phyloP scores from a whole-genome alignment of 2,329 filamentous ascomycete species.

The Fusarium sp. region DNA sequence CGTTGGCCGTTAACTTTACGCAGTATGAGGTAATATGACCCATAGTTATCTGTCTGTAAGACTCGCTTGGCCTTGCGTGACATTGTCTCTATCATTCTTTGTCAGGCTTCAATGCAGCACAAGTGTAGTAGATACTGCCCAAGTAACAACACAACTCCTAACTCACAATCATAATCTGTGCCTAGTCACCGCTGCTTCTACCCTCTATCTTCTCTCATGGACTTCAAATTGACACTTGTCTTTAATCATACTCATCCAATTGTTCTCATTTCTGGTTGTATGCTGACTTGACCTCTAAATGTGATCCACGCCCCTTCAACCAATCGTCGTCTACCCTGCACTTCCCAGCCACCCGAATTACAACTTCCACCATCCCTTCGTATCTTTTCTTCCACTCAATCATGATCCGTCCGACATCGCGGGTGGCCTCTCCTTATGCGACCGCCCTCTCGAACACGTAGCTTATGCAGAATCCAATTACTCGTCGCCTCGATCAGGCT shows the following conservation, averaged over 20 bases:
- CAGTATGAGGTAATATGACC: background rate
- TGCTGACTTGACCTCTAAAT: background rate
- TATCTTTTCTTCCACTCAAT: slow-evolving; percentile 31
- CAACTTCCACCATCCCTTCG: slow-evolving; percentile 22
- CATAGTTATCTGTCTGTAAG: background rate
- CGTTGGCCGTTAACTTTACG: background rate
- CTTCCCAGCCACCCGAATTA: slow-evolving; percentile 41
- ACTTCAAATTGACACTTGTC: background rate
- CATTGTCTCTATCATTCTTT: background rate
- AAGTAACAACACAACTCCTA: background rate
- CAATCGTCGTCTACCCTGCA: slow-evolving; percentile 32
- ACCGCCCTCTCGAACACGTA: slow-evolving; percentile 33
- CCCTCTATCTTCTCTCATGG: background rate
- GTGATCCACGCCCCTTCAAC: background rate
- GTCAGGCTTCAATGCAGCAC: slow-evolving; percentile 10
- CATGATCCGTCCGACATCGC: slow-evolving; percentile 22
- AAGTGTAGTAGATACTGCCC: background rate
- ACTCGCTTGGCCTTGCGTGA: background rate
- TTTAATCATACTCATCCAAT: background rate
- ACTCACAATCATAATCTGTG: background rate
- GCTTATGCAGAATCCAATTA: slow-evolving; percentile 22
- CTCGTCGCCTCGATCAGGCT: background rate
- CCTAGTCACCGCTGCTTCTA: background rate
- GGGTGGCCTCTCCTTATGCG: slow-evolving; percentile 40
- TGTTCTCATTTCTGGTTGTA: background rate